Conservation (phyloP, 1,284 basidiomycete species). For the Calocybe gambosa region DNA sequence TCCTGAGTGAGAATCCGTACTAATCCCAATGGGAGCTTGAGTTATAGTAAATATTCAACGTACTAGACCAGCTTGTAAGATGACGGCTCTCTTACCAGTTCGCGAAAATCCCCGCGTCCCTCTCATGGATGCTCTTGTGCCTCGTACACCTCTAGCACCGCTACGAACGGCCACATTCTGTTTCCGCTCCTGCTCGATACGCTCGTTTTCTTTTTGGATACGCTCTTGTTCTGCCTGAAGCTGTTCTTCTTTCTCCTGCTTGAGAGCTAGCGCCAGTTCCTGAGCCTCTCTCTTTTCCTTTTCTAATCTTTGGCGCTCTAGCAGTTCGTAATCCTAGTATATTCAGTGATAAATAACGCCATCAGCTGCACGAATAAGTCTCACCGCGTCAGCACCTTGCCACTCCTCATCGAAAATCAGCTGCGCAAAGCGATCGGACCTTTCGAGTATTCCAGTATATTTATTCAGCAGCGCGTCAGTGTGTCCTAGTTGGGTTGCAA, state of each 20-base stretch:
- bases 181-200: conserved; percentile 35
- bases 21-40: neutral
- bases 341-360: neutral
- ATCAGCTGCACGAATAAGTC: conserved; percentile 18
- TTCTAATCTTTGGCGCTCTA: conserved; percentile 45
- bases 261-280: conserved; percentile 38
- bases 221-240: conserved; percentile 48
- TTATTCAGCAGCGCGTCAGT: conserved; percentile 68
- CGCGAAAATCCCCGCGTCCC: conserved; percentile 32
- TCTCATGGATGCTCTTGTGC: conserved; percentile 27
- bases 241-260: conserved; percentile 43
- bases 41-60: neutral
- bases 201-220: conserved; percentile 40
- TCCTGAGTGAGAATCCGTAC: neutral
- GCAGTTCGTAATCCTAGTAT: conserved; percentile 49
- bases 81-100: conserved; percentile 19
- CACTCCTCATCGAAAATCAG: conserved; percentile 71
- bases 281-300: conserved; percentile 42
- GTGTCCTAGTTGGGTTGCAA: conserved; percentile 57
- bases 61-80: neutral
- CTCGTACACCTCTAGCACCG: conserved; percentile 36
- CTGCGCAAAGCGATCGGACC: conserved; percentile 58
- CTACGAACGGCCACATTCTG: conserved; percentile 33
- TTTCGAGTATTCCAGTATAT: conserved; percentile 63
- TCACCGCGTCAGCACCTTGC: conserved; percentile 63